Conservation (phyloP, 257 asterid genomes). For the Primulina eburnea region DNA sequence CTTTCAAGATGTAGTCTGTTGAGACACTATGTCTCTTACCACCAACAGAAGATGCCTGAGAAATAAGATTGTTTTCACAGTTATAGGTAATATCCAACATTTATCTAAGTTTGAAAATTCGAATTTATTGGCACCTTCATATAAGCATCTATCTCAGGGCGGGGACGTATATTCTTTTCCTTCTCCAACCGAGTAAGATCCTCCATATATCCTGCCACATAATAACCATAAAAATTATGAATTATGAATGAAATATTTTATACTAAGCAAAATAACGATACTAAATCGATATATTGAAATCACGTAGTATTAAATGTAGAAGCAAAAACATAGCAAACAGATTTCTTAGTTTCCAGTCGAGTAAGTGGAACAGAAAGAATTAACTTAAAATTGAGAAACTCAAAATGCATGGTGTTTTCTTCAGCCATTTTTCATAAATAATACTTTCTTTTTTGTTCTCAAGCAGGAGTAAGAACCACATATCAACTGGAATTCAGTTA, state of each 20-base stretch:
- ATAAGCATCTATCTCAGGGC: slow-evolving; percentile 78
- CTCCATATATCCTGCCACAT: slow-evolving; percentile 53
- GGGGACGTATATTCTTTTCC: slow-evolving; percentile 68
- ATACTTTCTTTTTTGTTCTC: background rate
- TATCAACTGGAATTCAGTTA: background rate
- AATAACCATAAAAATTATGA: background rate
- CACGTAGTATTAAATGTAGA: background rate
- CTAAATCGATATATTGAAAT: background rate
- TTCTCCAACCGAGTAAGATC: slow-evolving; percentile 64
- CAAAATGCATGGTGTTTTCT: background rate
- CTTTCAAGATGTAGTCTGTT: slow-evolving; percentile 78
- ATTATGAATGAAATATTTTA: slow-evolving; percentile 9
- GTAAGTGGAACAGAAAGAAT: background rate
- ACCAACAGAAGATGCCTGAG: slow-evolving; percentile 72
- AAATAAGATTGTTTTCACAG: background rate
- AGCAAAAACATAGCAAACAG: background rate
- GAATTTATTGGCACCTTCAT: slow-evolving; percentile 57
- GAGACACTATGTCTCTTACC: slow-evolving; percentile 71
- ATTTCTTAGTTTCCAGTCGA: background rate
- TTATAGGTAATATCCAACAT: background rate
- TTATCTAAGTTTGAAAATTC: background rate
- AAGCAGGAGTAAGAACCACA: background rate
- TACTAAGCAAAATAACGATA: background rate
- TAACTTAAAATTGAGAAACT: background rate
- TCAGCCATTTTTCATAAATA: background rate